Conservation (phyloP, 2,329 filamentous ascomycete genomes). For the Stemphylium beticola region DNA sequence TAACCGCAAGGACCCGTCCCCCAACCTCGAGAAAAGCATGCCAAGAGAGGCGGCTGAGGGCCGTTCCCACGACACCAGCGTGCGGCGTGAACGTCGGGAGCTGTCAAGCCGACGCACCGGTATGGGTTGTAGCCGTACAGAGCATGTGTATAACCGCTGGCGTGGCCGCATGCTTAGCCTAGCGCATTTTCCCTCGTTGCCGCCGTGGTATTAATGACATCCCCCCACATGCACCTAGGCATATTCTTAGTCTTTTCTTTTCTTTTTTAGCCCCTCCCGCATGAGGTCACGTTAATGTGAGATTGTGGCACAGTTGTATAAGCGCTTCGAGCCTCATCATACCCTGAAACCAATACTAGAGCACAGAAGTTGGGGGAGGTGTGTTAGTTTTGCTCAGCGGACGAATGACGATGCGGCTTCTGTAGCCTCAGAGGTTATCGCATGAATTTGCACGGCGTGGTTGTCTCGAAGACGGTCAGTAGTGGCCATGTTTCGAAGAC, state of each 20-base stretch:
- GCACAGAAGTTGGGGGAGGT: conserved; percentile 4
- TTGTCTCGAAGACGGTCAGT: conserved; percentile 6
- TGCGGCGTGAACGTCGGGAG: conserved; percentile 31
- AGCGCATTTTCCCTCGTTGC: conserved; percentile 23
- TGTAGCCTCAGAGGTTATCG: conserved; percentile 7
- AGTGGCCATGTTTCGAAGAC: conserved; percentile 11
- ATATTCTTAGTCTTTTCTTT: conserved; percentile 32
- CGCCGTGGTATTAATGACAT: conserved; percentile 30
- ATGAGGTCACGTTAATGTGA: conserved; percentile 25
- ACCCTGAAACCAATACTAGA: conserved; percentile 17
- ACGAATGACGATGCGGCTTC: conserved; percentile 8
- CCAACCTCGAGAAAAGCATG: conserved; percentile 25
- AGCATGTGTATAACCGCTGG: conserved; percentile 35
- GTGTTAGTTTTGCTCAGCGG: conserved; percentile 13
- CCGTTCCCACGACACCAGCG: conserved; percentile 23
- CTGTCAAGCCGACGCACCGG: conserved; percentile 27
- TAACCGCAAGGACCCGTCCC: conserved; percentile 30
- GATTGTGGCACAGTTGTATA: conserved; percentile 33
- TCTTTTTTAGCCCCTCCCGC: conserved; percentile 30
- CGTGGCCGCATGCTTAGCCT: conserved; percentile 25
- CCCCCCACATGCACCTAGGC: conserved; percentile 22
- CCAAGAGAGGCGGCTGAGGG: conserved; percentile 40
- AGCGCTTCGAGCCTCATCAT: conserved; percentile 31
- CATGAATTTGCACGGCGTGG: conserved; percentile 13
- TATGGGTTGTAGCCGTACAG: conserved; percentile 33